Evolutionary conservation across 352 stramenopile genomes (phyloP).

Genomic region (Peronospora farinosa): DNA sequence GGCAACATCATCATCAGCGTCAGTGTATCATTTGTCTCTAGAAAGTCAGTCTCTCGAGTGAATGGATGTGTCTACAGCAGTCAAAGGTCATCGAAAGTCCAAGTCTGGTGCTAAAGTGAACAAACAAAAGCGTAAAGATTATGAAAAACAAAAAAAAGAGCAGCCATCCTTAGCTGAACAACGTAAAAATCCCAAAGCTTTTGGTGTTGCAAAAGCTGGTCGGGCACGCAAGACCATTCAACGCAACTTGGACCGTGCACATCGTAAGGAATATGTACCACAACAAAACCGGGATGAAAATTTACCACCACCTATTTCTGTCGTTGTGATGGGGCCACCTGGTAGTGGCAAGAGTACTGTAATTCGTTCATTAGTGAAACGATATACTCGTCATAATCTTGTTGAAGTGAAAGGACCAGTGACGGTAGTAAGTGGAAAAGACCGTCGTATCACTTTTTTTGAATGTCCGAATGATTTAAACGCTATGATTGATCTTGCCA

Average conservation of each 20-base stretch:
- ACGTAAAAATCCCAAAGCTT: slow-evolving; percentile 95
- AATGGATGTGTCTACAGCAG: slow-evolving; percentile 36
- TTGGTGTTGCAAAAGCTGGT: slow-evolving; percentile 94
- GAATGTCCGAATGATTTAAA: slow-evolving; percentile 96
- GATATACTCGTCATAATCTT: slow-evolving; percentile 99
- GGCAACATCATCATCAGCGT: neutral
- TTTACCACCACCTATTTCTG: slow-evolving; percentile 88
- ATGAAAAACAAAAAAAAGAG: slow-evolving; percentile 80
- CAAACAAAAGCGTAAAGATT: slow-evolving; percentile 92
- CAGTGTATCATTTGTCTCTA: slow-evolving; percentile 9
- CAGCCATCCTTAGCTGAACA: slow-evolving; percentile 84
- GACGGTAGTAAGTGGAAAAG: slow-evolving; percentile 97
- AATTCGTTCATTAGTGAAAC: slow-evolving; percentile 97
- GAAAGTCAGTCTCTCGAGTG: neutral
- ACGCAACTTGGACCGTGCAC: slow-evolving; percentile 94
- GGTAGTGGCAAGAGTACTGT: slow-evolving; percentile 97
- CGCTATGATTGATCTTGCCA: slow-evolving; percentile 94
- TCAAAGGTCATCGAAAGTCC: slow-evolving; percentile 78
- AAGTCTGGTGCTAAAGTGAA: slow-evolving; percentile 89
- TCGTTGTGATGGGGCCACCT: slow-evolving; percentile 97
- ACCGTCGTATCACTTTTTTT: slow-evolving; percentile 96
- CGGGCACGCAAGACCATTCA: slow-evolving; percentile 94
- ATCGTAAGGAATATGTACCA: slow-evolving; percentile 97
- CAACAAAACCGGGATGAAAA: slow-evolving; percentile 81
- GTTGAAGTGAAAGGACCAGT: slow-evolving; percentile 96